phyloP scores from a whole-genome alignment of 495 filamentous ascomycete species.

The Podospora didyma region DNA sequence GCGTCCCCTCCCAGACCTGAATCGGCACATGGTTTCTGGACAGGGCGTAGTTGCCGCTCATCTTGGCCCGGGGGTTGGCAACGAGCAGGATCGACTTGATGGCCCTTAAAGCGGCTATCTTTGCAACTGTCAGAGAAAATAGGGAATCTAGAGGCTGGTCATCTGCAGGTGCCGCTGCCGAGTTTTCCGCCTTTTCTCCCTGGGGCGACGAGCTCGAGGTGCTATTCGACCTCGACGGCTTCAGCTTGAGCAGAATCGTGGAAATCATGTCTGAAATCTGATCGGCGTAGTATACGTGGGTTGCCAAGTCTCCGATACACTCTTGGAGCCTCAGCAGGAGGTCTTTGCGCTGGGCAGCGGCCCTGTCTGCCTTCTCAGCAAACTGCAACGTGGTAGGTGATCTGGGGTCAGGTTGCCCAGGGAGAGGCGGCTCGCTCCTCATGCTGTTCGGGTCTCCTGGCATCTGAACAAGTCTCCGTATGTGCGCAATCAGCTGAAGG shows the following conservation, averaged over 20 bases:
- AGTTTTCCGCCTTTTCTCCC: constrained; percentile 35
- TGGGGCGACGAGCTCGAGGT: constrained; percentile 33
- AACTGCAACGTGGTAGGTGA: constrained; percentile 21
- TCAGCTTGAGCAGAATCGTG: constrained; percentile 70
- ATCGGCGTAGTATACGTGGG: constrained; percentile 90
- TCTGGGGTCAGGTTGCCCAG: constrained; percentile 24
- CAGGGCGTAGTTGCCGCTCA: constrained; percentile 56
- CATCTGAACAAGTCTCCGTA: constrained; percentile 66
- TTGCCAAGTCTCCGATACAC: constrained; percentile 81
- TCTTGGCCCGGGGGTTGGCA: constrained; percentile 61
- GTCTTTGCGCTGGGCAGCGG: constrained; percentile 37
- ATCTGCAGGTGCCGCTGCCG: constrained; percentile 25
- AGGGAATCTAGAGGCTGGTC: constrained; percentile 51
- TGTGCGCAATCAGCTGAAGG: constrained; percentile 74
- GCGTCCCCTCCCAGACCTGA: constrained; percentile 85
- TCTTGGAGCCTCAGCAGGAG: constrained; percentile 64
- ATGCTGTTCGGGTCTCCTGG: constrained; percentile 45
- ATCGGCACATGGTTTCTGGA: constrained; percentile 70
- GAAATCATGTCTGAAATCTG: constrained; percentile 89
- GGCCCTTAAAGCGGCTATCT: constrained; percentile 70
- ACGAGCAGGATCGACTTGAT: constrained; percentile 77
- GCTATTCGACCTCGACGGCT: constrained; percentile 50
- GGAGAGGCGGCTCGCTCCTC: constrained; percentile 24
- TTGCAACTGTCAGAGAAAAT: constrained; percentile 70
- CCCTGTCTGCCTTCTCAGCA: constrained; percentile 21